Evolutionary conservation across 2,329 filamentous ascomycete species (phyloP).

Genomic region (Ophiostoma angusticollis): DNA sequence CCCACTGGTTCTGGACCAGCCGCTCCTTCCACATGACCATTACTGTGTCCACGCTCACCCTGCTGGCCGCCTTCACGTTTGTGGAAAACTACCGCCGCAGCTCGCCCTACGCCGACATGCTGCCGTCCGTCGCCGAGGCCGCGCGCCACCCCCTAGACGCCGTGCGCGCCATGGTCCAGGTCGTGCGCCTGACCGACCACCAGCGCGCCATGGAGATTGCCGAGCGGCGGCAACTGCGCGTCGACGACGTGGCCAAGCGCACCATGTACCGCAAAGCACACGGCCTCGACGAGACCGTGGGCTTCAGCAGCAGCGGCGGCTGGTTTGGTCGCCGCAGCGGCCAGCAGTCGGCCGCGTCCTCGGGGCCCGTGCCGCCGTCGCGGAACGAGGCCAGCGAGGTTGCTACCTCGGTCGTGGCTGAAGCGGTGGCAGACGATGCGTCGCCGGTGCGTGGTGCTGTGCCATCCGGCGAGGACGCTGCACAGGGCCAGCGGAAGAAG

Average conservation of each 20-base stretch:
- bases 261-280: constrained; percentile 75
- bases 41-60: constrained; percentile 49
- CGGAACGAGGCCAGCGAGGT: constrained; percentile 21
- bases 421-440: too few species aligned
- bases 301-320: constrained; percentile 24
- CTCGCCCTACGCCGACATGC: constrained; percentile 67
- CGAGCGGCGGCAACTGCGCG: constrained; percentile 57
- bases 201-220: constrained; percentile 55
- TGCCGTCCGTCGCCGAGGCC: constrained; percentile 59
- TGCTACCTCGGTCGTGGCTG: constrained; percentile 25
- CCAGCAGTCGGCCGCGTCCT: constrained; percentile 13
- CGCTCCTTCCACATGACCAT: constrained; percentile 67
- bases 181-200: constrained; percentile 64
- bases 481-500: constrained; percentile 57
- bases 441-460: constrained; percentile 9
- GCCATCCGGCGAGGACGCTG: not conserved
- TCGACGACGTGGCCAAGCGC: constrained; percentile 82
- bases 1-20: constrained; percentile 75
- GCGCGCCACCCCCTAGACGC: constrained; percentile 58
- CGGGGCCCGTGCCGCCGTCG: constrained; percentile 12
- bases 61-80: constrained; percentile 56
- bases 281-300: constrained; percentile 55
- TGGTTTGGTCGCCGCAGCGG: constrained; percentile 14
- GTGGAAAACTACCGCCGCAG: constrained; percentile 65
- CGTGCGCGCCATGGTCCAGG: constrained; percentile 50